Conservation (phyloP, 2,329 filamentous ascomycete genomes). For the Penicillium sp. region DNA sequence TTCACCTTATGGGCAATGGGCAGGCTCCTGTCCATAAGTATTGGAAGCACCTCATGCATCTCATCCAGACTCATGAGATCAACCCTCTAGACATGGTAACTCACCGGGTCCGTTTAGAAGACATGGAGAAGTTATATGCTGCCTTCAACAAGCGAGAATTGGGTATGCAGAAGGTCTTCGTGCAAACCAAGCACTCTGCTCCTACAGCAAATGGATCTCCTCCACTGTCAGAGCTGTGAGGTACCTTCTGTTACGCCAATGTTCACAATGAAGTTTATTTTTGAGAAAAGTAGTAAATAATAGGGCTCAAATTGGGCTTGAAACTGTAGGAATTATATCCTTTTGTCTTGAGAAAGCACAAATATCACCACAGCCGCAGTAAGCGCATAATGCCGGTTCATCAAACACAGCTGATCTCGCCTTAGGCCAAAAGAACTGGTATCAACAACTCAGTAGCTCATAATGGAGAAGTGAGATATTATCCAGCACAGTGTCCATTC, state of each 20-base stretch:
- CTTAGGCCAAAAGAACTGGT: no score
- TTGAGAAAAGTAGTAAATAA: no score
- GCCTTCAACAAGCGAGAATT: conserved; percentile 56
- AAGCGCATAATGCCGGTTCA: no score
- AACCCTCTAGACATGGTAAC: conserved; percentile 78
- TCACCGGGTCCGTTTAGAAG: conserved; percentile 72
- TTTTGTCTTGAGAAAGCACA: no score
- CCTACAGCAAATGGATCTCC: conserved; percentile 54
- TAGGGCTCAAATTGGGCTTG: neutral
- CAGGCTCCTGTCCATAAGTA: conserved; percentile 77
- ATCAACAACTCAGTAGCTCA: no score
- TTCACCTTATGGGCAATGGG: conserved; percentile 70
- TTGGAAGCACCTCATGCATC: conserved; percentile 72
- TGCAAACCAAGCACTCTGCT: conserved; percentile 58
- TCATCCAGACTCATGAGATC: conserved; percentile 66
- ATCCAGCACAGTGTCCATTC: no score
- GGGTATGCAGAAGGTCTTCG: conserved; percentile 79
- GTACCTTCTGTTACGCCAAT: no score
- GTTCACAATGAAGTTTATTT: no score
- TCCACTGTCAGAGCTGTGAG: conserved; percentile 44
- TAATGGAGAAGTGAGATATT: no score
- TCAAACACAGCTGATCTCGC: no score
- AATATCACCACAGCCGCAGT: no score
- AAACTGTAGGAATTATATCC: no score
- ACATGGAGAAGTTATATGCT: conserved; percentile 65